Evolutionary conservation across 2,329 filamentous ascomycete genomes (phyloP), one percentile per base, ranked within the genome.

Genomic region (Bimuria novae-zelandiae): DNA sequence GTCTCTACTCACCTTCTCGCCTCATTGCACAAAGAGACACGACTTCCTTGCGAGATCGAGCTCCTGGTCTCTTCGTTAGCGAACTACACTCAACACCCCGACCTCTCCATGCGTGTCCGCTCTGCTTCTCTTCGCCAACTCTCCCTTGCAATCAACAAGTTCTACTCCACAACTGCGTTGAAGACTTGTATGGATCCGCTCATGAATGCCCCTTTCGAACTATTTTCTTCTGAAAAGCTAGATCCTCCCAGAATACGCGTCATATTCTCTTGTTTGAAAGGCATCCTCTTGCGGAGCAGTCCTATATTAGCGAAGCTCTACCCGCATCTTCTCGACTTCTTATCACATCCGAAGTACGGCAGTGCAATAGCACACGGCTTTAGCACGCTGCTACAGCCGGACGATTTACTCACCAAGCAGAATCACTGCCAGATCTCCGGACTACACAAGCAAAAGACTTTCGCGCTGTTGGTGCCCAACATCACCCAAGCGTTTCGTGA

Each of bases 381-480:
- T 61, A 71, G 79, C 12, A 81, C 82, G 7, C 77, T 89, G 3
- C 77, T 88, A 4, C 76, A 82, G 22, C 79, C 83, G 2, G 84
- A 87, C 59, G 83, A 86, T 56, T 74, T 88, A 19, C 72, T 89
- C 30, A 84, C 78, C 11, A 79, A 82, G 54, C 72, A 79, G 32
- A 88, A 88, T 60, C 80, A 84, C 56, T 86, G 84, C 55, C 78
- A 79, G 16, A 80, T 88, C 32, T 82, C 85, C 3, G 77, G 84
- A 3, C 76, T 89, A 2, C 81, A 83, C 59, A 86, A 85, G 63
- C 86, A 89, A 62, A 84, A 83, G 55, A 78, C 82, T 35, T 88
- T 89, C 71, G 79, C 79, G 25, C 80, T 84, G 14, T 76, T 85
- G 4, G 76, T 84, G 2, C 84, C 85, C 0, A 70, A 79, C 25